Percentiles rank a stretch among this genome's conserved stretches.
Evolutionary conservation across 257 asterid genomes (phyloP).

Genomic region (Echium plantagineum): DNA sequence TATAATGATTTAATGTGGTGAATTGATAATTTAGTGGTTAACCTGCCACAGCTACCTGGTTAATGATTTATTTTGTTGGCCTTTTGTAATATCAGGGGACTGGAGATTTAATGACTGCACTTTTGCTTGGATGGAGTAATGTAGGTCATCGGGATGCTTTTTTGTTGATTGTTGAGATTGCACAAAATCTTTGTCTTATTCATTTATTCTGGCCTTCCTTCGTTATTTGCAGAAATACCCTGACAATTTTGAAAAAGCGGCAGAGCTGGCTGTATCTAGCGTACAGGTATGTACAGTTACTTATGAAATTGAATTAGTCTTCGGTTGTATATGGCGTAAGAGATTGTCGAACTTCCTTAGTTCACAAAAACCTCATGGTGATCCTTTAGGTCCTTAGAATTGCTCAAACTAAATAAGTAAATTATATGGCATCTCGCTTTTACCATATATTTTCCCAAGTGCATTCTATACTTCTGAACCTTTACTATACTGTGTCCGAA

Average conservation of each 20-base stretch:
- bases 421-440: background rate
- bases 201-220: constrained; percentile 8
- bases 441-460: background rate
- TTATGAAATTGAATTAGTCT: background rate
- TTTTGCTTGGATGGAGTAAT: constrained; percentile 97
- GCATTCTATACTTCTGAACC: no score
- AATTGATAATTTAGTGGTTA: constrained; percentile 5
- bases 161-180: constrained; percentile 8
- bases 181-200: constrained; percentile 7
- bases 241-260: constrained; percentile 78
- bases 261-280: constrained; percentile 94
- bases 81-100: constrained; percentile 69
- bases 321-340: no score
- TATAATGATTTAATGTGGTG: no score
- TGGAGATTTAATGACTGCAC: constrained; percentile 84
- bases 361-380: background rate
- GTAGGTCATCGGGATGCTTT: constrained; percentile 29
- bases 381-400: background rate
- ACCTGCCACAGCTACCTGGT: constrained; percentile 7
- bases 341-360: background rate
- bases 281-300: constrained; percentile 49
- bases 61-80: constrained; percentile 2
- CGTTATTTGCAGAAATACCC: constrained; percentile 67
- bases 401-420: background rate
- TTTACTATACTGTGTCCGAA: no score